Percentiles rank a stretch among this genome's conserved stretches.
These are phyloP conservation scores for Dactylonectria macrodidyma DNA, from an alignment of 2,329 filamentous ascomycete species.

Conservation along the genomic window DNA sequence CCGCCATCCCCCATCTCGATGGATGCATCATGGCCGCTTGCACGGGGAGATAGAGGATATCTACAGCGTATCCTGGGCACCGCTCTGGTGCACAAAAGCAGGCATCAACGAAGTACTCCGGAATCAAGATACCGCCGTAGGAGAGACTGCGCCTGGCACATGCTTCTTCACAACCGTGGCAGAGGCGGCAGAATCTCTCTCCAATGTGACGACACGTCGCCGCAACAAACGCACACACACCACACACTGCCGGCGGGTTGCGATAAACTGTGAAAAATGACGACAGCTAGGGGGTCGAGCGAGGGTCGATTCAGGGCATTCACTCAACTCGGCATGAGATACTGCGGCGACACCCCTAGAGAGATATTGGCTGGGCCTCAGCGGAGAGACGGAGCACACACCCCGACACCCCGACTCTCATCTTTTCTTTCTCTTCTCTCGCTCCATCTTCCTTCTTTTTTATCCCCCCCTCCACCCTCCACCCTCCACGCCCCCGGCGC, in stretches of 20 bases:
- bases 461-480: conserved; percentile 4
- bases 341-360: conserved; percentile 36
- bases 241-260: not conserved
- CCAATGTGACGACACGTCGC: not conserved
- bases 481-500: conserved; percentile 44
- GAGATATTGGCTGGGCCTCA: conserved; percentile 22
- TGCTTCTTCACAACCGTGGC: not conserved
- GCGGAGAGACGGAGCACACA: conserved; percentile 24
- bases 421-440: conserved; percentile 2
- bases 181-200: not conserved
- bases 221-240: not conserved
- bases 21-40: conserved; percentile 24
- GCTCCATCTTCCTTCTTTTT: conserved; percentile 10
- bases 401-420: conserved; percentile 33
- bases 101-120: not conserved
- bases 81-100: not conserved
- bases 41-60: conserved; percentile 32
- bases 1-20: conserved; percentile 20
- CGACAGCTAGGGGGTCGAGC: not conserved
- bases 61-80: not conserved
- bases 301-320: not conserved
- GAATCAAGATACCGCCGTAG: conserved; percentile 14
- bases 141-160: conserved; percentile 11
- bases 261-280: not conserved
- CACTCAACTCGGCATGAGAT: conserved; percentile 3